Evolutionary conservation across 306 rosid genomes (phyloP).

Genomic region (Acmispon strigosus): DNA sequence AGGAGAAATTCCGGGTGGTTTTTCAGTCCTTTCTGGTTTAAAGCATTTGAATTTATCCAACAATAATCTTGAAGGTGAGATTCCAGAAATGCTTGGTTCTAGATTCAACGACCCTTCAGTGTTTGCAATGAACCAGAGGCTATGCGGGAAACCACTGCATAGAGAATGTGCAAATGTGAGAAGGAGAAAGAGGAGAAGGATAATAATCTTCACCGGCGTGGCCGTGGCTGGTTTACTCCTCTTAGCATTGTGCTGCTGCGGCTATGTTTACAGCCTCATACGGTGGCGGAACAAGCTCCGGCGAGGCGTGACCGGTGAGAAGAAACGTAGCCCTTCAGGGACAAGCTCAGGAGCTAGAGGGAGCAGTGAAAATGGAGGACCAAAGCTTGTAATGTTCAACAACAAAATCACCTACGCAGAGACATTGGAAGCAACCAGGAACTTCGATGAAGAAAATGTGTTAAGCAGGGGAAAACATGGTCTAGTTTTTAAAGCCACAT

Average conservation of each 20-base stretch:
- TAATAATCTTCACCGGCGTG: slow-evolving; percentile 46
- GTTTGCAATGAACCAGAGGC: slow-evolving; percentile 37
- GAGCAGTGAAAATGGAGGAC: slow-evolving; percentile 76
- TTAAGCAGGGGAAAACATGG: slow-evolving; percentile 73
- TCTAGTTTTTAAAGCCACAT: slow-evolving; percentile 67
- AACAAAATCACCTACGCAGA: slow-evolving; percentile 66
- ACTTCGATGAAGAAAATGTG: slow-evolving; percentile 80
- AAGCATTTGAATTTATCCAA: slow-evolving; percentile 48
- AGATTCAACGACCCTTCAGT: slow-evolving; percentile 41
- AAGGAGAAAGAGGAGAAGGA: slow-evolving; percentile 47
- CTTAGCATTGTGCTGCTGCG: slow-evolving; percentile 58
- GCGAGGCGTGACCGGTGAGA: slow-evolving; percentile 57
- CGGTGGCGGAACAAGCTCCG: slow-evolving; percentile 72
- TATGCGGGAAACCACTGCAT: slow-evolving; percentile 67
- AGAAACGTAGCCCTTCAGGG: slow-evolving; percentile 59
- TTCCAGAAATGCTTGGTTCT: slow-evolving; percentile 47
- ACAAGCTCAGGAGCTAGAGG: slow-evolving; percentile 56
- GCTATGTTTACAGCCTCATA: slow-evolving; percentile 62
- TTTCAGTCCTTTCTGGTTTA: slow-evolving; percentile 38
- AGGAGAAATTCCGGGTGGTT: slow-evolving; percentile 46
- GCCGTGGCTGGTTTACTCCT: slow-evolving; percentile 50
- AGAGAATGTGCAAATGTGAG: slow-evolving; percentile 48
- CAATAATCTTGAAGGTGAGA: slow-evolving; percentile 63
- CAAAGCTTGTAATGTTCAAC: slow-evolving; percentile 71
- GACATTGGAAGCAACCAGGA: slow-evolving; percentile 78